Conservation (phyloP, 2,329 filamentous ascomycete genomes). For the Cercospora sesami region DNA sequence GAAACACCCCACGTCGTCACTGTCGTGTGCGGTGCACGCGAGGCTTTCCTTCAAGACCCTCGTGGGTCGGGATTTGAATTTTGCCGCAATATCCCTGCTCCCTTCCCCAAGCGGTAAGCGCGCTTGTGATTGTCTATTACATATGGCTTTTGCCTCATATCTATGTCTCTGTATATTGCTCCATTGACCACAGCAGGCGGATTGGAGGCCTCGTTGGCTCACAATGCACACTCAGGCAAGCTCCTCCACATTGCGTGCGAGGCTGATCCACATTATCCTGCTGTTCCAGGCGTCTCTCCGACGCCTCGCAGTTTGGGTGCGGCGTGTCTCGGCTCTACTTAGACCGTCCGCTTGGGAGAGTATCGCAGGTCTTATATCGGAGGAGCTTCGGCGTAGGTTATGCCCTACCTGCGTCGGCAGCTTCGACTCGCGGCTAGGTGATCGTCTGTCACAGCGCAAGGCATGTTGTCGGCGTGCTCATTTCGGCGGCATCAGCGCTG, state of each 20-base stretch:
- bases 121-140: slow-evolving; percentile 2
- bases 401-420: neutral
- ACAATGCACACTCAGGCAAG: neutral
- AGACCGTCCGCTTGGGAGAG: neutral
- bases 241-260: neutral
- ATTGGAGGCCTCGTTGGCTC: neutral
- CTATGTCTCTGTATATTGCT: neutral
- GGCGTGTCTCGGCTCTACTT: slow-evolving; percentile 3
- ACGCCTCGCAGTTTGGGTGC: neutral
- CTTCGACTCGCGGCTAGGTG: neutral
- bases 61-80: neutral
- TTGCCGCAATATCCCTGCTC: neutral
- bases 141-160: slow-evolving; percentile 7
- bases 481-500: neutral
- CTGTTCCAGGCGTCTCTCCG: neutral
- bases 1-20: neutral
- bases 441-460: neutral
- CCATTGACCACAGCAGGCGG: neutral
- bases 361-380: neutral
- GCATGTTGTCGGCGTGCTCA: neutral
- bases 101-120: neutral
- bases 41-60: neutral
- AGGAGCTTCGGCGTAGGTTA: neutral
- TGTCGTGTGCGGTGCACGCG: neutral
- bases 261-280: neutral